Evolutionary conservation across 345 rosid genomes (phyloP), one percentile per base, ranked within the genome.

Genomic region (Trapa bicornis): DNA sequence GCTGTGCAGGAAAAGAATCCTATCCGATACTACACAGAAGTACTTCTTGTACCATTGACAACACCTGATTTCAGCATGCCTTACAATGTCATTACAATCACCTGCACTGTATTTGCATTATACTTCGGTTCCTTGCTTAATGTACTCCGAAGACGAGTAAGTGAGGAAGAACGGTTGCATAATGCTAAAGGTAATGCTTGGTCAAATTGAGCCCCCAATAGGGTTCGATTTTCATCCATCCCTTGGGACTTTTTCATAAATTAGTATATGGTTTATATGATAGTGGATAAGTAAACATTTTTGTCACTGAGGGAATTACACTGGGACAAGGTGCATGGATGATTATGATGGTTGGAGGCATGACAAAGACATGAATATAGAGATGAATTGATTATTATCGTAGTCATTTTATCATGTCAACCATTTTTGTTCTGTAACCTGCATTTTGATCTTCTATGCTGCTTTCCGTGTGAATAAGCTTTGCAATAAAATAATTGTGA

Each of bases 41-140:
- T 85, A 65, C 75, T 91, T 73, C 96, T 91, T 12, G 93, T 85
- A 56, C 97, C 96, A 65, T 77, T 95, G 77, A 91, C 94, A 69
- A 91, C 97, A 54, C 96, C 99, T 77, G 97, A 95, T 80, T 95
- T 91, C 75, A 95, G 96, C 85, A 91, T 91, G 99, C 99, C 96
- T 58, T 91, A 95, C 82, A 95, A 95, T 53, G 97, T 95, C 74
- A 91, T 89, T 75, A 95, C 97, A 35, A 86, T 95, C 72, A 89
- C 96, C 0, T 95, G 99, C 81, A 91, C 97, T 0, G 82, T 91
- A 14, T 91, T 86, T 73, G 96, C 97, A 29, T 80, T 94, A 58
- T 91, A 87, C 73, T 87, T 89, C 68, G 99, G 97, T 65, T 89
- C 97, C 42, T 71, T 95, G 76, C 93, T 91, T 66, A 95, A 91